Evolutionary conservation across 192 early-diverging fungal genomes (phyloP), one percentile per base, ranked within the genome.

Genomic region (Phycomyces nitens): DNA sequence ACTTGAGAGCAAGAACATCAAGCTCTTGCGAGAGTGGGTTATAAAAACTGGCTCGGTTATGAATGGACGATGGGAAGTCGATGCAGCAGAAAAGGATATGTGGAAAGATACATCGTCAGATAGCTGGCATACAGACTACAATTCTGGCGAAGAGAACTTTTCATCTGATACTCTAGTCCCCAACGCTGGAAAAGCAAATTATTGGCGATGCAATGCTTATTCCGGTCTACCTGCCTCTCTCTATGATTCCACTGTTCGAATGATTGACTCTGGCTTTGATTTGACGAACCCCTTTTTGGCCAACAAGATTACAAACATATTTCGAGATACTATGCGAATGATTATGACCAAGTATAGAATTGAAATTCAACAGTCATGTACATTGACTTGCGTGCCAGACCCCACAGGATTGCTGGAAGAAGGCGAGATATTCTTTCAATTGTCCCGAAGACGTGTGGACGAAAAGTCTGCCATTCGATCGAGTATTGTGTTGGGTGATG

Each of bases 201-300:
- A 6, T 18, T 58, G 6, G 0, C 29, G 38, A 11, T 20, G 15
- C 20, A 26, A 47, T 58, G 12, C 41, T 4, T 42, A 65, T 27
- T 74, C 74, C 15, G 74, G 70, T 0, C 49, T 52, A 1, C 74
- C 74, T 5, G 42, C 50, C 8, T 38, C 9, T 27, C 34, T 53
- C 8, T 34, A 62, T 38, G 74, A 76, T 53, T 27, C 20, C 3
- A 39, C 56, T 6, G 40, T 76, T 2, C 58, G 71, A 16, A 57
- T 76, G 40, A 20, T 76, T 20, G 61, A 71, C 47, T 56, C 74
- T 27, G 74, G 74, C 3, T 76, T 76, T 54, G 71, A 58, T 1
- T 65, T 67, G 16, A 62, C 54, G 7, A 68, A 71, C 59, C 29
- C 70, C 0, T 72, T 39, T 60, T 43, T 76, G 5, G 70, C 74